phyloP scores from a whole-genome alignment of 257 asterid species.

The Euphrasia confusa region DNA sequence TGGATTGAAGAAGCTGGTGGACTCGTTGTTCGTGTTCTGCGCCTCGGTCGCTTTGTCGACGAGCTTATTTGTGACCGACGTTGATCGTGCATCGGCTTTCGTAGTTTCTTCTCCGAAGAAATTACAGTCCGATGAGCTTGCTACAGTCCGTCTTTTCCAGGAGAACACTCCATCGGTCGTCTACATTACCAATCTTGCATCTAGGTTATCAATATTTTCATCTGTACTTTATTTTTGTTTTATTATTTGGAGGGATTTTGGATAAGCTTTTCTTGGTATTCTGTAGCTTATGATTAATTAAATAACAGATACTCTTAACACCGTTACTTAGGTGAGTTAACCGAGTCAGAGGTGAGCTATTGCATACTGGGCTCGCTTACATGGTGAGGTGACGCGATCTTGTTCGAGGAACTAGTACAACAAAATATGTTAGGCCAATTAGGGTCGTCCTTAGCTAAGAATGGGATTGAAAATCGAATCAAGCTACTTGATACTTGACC shows the following conservation, averaged over 20 bases:
- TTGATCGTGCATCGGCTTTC: slow-evolving; percentile 78
- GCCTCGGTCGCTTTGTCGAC: slow-evolving; percentile 83
- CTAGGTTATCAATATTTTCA: slow-evolving; percentile 35
- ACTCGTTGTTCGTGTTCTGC: slow-evolving; percentile 59
- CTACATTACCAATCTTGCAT: slow-evolving; percentile 86
- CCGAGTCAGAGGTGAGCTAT: no score
- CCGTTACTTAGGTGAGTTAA: no score
- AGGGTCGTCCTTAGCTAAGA: no score
- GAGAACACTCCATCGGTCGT: slow-evolving; percentile 96
- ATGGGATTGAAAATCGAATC: no score
- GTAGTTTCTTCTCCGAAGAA: slow-evolving; percentile 62
- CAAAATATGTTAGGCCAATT: no score
- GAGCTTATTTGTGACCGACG: slow-evolving; percentile 46
- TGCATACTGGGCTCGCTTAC: no score
- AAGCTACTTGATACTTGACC: no score
- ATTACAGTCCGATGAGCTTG: slow-evolving; percentile 91
- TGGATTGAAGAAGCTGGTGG: slow-evolving; percentile 48
- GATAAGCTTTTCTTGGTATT: background rate
- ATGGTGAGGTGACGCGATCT: no score
- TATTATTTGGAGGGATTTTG: background rate
- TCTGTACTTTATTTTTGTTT: background rate
- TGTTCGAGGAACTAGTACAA: no score
- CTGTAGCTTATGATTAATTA: background rate
- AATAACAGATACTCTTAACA: no score
- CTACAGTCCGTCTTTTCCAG: slow-evolving; percentile 80